These are phyloP conservation scores for Boletus speciosus DNA, from an alignment of 768 basidiomycete genomes.

Conservation along the genomic window DNA sequence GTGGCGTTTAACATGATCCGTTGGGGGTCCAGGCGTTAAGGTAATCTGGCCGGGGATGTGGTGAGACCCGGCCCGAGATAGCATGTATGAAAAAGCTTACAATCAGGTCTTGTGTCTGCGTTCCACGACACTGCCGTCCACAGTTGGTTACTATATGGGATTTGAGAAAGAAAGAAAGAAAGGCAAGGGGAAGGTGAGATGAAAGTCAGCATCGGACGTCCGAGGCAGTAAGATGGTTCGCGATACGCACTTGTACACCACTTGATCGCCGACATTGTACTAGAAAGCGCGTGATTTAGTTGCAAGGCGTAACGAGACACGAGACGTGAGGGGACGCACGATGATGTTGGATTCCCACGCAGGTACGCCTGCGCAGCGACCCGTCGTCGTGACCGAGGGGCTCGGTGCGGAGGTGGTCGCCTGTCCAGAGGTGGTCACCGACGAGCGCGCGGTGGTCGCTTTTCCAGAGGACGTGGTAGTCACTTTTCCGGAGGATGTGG, in stretches of 20 bases:
- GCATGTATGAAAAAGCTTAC: not conserved
- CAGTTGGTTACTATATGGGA: not conserved
- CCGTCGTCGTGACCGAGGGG: constrained; percentile 6
- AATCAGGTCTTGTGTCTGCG: constrained; percentile 2
- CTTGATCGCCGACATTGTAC: constrained; percentile 44
- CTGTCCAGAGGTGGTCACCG: not conserved
- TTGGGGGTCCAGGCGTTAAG: constrained; percentile 12
- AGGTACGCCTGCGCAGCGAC: constrained; percentile 40
- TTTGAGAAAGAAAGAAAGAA: too few species aligned
- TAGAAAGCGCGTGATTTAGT: constrained; percentile 9
- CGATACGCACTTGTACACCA: constrained; percentile 37
- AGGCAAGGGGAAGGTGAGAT: not conserved
- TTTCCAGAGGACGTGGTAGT: not conserved
- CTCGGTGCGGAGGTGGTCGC: constrained; percentile 8
- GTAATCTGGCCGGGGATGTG: not conserved
- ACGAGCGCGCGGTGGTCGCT: not conserved
- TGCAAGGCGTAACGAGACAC: not conserved
- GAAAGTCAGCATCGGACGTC: not conserved
- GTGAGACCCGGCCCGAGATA: not conserved
- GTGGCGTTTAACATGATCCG: constrained; percentile 12
- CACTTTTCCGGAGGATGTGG: not conserved
- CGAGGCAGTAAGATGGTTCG: not conserved
- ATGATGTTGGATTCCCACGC: constrained; percentile 38
- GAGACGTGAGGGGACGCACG: constrained; percentile 26
- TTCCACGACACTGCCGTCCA: constrained; percentile 21